Evolutionary conservation across 176 grass and related monocot genomes (phyloP), one percentile per base, ranked within the genome.

Genomic region (Tuctoria greenei): DNA sequence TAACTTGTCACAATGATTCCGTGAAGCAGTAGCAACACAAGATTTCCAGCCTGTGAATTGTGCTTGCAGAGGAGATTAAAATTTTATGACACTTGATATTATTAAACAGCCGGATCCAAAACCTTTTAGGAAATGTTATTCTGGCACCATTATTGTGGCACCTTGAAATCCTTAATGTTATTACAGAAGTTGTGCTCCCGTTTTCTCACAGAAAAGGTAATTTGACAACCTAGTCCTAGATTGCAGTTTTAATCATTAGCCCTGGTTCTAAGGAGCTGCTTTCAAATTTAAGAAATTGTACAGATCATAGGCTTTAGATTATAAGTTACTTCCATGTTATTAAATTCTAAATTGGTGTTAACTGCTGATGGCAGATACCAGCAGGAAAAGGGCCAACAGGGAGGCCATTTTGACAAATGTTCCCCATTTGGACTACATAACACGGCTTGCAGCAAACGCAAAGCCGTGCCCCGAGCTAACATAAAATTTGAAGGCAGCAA

Each of bases 221-320:
- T 14, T 23, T 76, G 59, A 36, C 11, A 82, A 39, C 44, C 49
- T 23, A 77, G 37, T 81, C 45, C 27, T 27, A 64, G 8, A 76
- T 62, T 47, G 27, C 72, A 76, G n/a, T 31, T 71, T 8, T 37
- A 68, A 16, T 55, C 24, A 66, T 64, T 60, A 49, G 34, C 13
- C 17, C 16, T n/a, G 27, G 25, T 51, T 31, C 49, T 60, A 67
- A 9, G 62, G 50, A 34, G 58, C 44, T 23, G 28, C 6, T 44
- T 8, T 23, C 51, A 7, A 50, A 7, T n/a, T 73, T 49, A 23
- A 80, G 21, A 67, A 31, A 16, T 35, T 72, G 23, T 43, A 69
- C 43, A 86, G 9, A 43, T 55, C 51, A 60, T 24, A 42, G 18
- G 47, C 12, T 74, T 42, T 10, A 23, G 24, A 59, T 44, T 46